Evolutionary conservation across 2,329 filamentous ascomycete species (phyloP), one percentile per base, ranked within the genome.

Genomic region (Curvularia sp.): DNA sequence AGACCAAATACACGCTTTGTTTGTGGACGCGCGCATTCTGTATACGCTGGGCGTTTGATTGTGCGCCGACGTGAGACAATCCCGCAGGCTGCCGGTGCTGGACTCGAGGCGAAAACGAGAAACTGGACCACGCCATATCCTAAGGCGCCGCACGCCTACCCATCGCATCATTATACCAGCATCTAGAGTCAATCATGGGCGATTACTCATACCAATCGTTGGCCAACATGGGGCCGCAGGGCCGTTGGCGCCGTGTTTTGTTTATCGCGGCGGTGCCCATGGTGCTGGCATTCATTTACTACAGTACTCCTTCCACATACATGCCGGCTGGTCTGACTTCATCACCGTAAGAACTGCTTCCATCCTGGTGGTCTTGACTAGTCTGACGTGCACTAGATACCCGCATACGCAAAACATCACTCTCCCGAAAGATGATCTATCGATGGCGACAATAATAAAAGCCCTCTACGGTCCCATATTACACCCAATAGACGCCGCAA

Each of bases 371-470:
- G 3, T 30, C n/a, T 24, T 24, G 24, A 6, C 48, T 53, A 49
- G 28, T 58, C 50, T 61, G 44, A 63, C 10, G 18, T 20, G 48
- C 26, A 10, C 41, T 56, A 73, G 71, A 63, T 70, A 67, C 47
- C 69, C 69, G 0, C 57, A 61, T 30, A 60, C 63, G 1, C 67
- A 73, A 51, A 71, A 72, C 58, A 60, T 70, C 18, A 62, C 70
- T n/a, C 61, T 73, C 20, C 54, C 65, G 35, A 56, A 64, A 39
- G 66, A 71, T 53, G 72, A 76, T 58, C 44, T 66, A 1, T 69
- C 72, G n/a, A 77, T 77, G 73, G 53, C 65, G 15, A 71, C 73
- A n/a, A 73, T 77, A 51, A 72, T 77, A 50, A 74, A 75, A 64
- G 70, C 72, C 56, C 72, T 77, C 42, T 77, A 76, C 59, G 65